phyloP scores from a whole-genome alignment of 768 basidiomycete genomes.

The Tremella mesenterica region DNA sequence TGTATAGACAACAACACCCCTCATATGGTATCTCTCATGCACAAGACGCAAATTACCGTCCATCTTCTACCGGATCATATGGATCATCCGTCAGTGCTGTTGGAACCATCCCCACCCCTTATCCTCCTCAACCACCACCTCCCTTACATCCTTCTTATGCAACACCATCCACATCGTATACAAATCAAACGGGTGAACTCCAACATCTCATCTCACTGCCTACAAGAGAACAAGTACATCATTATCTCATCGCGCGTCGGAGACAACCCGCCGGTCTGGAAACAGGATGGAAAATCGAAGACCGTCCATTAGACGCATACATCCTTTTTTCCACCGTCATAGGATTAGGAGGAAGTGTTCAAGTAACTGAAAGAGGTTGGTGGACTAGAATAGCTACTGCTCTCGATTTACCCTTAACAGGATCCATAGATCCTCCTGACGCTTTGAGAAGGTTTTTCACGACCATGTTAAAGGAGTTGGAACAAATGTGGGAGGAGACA shows the following conservation, averaged over 20 bases:
- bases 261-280: conserved; percentile 14
- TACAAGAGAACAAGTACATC: conserved; percentile 22
- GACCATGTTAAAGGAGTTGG: conserved; percentile 14
- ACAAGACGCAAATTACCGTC: no score
- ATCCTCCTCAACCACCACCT: not conserved
- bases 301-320: conserved; percentile 18
- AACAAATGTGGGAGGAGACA: conserved; percentile 28
- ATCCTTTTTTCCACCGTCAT: conserved; percentile 18
- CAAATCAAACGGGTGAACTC: no score
- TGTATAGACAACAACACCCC: no score
- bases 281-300: conserved; percentile 20
- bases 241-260: conserved; percentile 19
- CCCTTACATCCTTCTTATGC: not conserved
- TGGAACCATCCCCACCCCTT: not conserved
- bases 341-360: conserved; percentile 19
- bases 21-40: no score
- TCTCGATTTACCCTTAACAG: conserved; percentile 7
- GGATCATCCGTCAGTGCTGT: no score
- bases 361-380: conserved; percentile 6
- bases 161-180: conserved; percentile 4
- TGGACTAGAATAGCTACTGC: conserved; percentile 22
- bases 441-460: conserved; percentile 13
- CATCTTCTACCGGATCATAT: no score
- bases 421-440: not conserved
- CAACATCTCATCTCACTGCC: conserved; percentile 14